Base-by-base conservation (phyloP, 2,329 filamentous ascomycete species). In the Xylariaceae sp. region DNA sequence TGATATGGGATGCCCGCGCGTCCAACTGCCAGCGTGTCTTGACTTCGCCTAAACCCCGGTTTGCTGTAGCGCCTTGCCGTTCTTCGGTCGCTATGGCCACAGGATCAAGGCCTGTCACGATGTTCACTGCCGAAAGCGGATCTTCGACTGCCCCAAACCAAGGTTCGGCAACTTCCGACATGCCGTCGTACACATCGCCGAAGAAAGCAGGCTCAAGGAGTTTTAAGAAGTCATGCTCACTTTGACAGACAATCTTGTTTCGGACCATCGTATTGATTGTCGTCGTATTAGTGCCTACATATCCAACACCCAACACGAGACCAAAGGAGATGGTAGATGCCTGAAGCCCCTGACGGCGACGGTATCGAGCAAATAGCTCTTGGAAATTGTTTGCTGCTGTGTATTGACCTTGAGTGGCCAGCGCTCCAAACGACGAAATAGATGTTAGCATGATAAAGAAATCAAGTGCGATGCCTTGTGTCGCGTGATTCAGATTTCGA, bases 91-190 rank as follows among this genome's bases (percentile, higher is more conserved):
- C 56, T 48, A 70, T 60, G 6, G 23, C 65, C 19, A 48, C 54
- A 1, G 71, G 70, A 39, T 73, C 69, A 3, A 71, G 26, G 40
- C 62, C 63, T 1, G 70, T 69, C 45, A 61, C 7, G 21, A 70
- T 31, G 21, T 61, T 66, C 7, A 62, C 60, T 1, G 33, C 65
- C 9, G 68, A 67, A 9, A 71, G 63, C 16, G 66, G 63, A 52
- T 71, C 66, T 6, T 63, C 16, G n/a, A n/a, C n/a, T n/a, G n/a
- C n/a, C n/a, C n/a, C n/a, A n/a, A n/a, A n/a, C n/a, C n/a, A n/a
- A n/a, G n/a, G n/a, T n/a, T n/a, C n/a, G n/a, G n/a, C n/a, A n/a
- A n/a, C n/a, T n/a, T n/a, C n/a, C n/a, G n/a, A n/a, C n/a, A n/a
- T n/a, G n/a, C n/a, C n/a, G n/a, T n/a, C n/a, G n/a, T n/a, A n/a